phyloP scores from a whole-genome alignment of 305 asterid genomes.

The Salvia sclarea region DNA sequence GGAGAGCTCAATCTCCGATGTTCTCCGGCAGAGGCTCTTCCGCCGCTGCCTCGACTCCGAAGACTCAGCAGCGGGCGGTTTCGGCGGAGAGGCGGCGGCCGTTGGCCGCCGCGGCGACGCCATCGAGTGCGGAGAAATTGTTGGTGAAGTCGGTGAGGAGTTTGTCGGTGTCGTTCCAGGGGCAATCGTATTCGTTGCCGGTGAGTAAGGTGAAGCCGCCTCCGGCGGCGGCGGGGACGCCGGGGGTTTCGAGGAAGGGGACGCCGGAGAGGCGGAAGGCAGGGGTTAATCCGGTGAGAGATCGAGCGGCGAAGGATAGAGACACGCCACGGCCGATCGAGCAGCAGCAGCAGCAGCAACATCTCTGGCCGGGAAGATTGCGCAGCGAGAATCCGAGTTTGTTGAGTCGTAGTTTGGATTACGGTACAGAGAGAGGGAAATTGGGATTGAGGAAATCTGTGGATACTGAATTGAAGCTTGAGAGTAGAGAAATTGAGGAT shows the following conservation, averaged over 20 bases:
- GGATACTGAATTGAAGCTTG: constrained; percentile 38
- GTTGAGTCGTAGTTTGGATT: constrained; percentile 69
- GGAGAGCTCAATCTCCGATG: constrained; percentile 58
- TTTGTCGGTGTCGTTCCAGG: constrained; percentile 83
- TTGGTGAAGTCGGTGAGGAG: constrained; percentile 66
- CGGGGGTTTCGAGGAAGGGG: constrained; percentile 46
- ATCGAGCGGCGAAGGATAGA: constrained; percentile 43
- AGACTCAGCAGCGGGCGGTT: constrained; percentile 47
- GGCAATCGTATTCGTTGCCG: constrained; percentile 59
- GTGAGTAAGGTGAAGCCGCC: constrained; percentile 61
- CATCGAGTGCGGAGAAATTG: constrained; percentile 56
- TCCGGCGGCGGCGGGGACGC: constrained; percentile 40
- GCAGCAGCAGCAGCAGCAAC: constrained; percentile 56
- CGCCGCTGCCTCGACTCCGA: constrained; percentile 36
- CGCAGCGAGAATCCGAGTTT: constrained; percentile 57
- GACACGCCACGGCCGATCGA: constrained; percentile 63
- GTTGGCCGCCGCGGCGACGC: constrained; percentile 31
- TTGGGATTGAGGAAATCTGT: constrained; percentile 44
- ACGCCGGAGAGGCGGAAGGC: constrained; percentile 69
- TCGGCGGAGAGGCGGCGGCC: constrained; percentile 71
- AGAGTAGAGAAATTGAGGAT: constrained; percentile 35
- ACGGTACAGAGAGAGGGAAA: constrained; percentile 46
- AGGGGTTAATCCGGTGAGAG: constrained; percentile 50
- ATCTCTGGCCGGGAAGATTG: constrained; percentile 81
- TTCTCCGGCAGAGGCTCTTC: constrained; percentile 39